Evolutionary conservation across 805 yeast species (phyloP), one percentile per base, ranked within the genome.

Genomic region (Starmerella potacharoeniae): DNA sequence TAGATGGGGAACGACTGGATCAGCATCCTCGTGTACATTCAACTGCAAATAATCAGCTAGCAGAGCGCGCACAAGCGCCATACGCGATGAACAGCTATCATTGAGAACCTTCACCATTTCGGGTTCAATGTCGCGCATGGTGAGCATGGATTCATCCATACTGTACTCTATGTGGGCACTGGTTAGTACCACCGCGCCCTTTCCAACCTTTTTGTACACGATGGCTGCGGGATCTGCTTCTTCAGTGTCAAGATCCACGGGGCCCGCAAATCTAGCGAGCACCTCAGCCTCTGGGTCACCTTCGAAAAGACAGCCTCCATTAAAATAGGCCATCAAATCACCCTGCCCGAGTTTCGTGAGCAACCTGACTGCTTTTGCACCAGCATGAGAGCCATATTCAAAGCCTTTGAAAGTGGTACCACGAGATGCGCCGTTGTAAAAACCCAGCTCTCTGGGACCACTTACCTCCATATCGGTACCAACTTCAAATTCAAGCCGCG

Each of bases 161-260:
- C 53, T 55, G 65, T 82, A 89, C 68, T 93, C 99, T 0, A 96
- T 95, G 69, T 93, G 98, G 0, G 87, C 78, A 0, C 97, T 97
- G 13, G 84, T 75, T 11, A 93, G 74, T 9, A 93, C 69, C 0
- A 83, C 96, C 39, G 71, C 71, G 3, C 98, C 98, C 40, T 77
- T 71, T 1, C 95, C 96, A 3, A 80, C 78, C 9, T 73, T 71
- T 62, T 87, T 79, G 55, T 76, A 69, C 4, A 93, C 78, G 0
- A 80, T 85, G 0, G 97, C 96, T 0, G 96, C 95, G 4, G 58
- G 45, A 65, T 65, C 35, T 3, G 49, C 63, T 4, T 66, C 64
- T 5, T 68, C 69, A 3, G 70, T 63, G 10, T 68, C 71, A 8
- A 85, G 82, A 49, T 82, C 84, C 0, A 81, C 63, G 0, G 71